Evolutionary conservation across 179 eudicot species (phyloP).

Genomic region (Beta macrorhiza): DNA sequence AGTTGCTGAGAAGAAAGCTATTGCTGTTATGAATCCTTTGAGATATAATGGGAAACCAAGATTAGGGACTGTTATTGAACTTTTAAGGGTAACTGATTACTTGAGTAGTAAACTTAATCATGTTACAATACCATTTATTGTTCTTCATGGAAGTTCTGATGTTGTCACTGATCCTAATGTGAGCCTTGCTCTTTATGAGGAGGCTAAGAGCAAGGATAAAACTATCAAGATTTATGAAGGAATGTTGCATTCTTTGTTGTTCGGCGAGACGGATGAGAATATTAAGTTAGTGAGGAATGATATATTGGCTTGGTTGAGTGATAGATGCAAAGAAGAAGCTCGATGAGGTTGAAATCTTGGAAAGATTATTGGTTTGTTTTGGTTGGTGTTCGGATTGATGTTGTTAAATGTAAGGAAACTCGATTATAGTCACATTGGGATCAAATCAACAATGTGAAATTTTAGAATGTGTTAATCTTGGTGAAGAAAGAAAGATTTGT

Average conservation of each 20-base stretch:
- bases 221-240: constrained; percentile 71
- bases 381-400: neutral
- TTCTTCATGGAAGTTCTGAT: constrained; percentile 81
- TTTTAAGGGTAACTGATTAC: constrained; percentile 68
- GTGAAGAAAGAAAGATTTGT: neutral
- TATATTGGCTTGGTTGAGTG: constrained; percentile 69
- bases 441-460: neutral
- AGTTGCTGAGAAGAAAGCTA: constrained; percentile 54
- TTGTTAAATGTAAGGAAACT: neutral
- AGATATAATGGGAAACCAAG: constrained; percentile 82
- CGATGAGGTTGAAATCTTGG: neutral
- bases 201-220: constrained; percentile 71
- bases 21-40: constrained; percentile 65
- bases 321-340: constrained; percentile 37
- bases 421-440: neutral
- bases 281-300: constrained; percentile 63
- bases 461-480: neutral
- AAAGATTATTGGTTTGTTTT: neutral
- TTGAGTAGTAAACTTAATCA: constrained; percentile 46
- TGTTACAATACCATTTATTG: constrained; percentile 62
- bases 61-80: constrained; percentile 78
- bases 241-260: constrained; percentile 86
- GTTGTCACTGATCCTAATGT: constrained; percentile 88
- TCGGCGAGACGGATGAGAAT: constrained; percentile 92
- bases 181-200: constrained; percentile 60